Base-by-base conservation (phyloP, 805 yeast species). In the Wickerhamomyces strasburgensis region DNA sequence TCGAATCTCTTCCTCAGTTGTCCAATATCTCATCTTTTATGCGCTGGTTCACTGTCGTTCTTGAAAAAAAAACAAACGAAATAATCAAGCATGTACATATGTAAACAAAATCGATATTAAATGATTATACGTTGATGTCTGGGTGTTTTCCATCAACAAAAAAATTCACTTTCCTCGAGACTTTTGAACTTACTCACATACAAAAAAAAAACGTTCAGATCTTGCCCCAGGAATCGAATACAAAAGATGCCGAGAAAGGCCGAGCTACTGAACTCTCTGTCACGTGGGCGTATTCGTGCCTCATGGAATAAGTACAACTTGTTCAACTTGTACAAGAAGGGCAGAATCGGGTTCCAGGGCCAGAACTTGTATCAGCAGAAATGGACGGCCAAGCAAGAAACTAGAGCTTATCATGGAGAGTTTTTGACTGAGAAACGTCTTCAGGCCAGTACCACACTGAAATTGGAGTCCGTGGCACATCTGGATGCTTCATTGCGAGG, bases 381-480 rank as follows among this genome's bases (percentile, higher is more conserved):
- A 63, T 93, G 95, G 90, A 64, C 72, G 6, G 81, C 96, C 35
- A 90, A 93, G 61, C 82, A 78, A 57, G 96, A 89, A 57, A 81
- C 97, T 6, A 77, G 98, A 64, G 82, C 90, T 2, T 90, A 90
- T 60, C 98, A 90, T 59, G 98, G 98, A 51, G 98, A 93, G 55
- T 86, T 83, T 58, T 60, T 90, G 38, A 84, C 90, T 1, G 98
- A 93, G 59, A 67, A 75, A 14, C 77, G 89, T 56, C 84, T 88
- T 81, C 82, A 83, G 56, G 64, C 77, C 7, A 60, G 73, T 34
- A 89, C 90, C 64, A 67, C 78, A 37, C 68, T 71, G 32, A 78
- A 80, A 42, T 68, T 88, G 48, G 80, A 83, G 42, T 84, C 94
- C 19, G 96, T 87, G 28, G 93, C 95, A 7, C 95, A 87, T 54